These are phyloP conservation scores for Cladobotryum mycophilum DNA, from an alignment of 2,329 filamentous ascomycete genomes.

Conservation along the genomic window DNA sequence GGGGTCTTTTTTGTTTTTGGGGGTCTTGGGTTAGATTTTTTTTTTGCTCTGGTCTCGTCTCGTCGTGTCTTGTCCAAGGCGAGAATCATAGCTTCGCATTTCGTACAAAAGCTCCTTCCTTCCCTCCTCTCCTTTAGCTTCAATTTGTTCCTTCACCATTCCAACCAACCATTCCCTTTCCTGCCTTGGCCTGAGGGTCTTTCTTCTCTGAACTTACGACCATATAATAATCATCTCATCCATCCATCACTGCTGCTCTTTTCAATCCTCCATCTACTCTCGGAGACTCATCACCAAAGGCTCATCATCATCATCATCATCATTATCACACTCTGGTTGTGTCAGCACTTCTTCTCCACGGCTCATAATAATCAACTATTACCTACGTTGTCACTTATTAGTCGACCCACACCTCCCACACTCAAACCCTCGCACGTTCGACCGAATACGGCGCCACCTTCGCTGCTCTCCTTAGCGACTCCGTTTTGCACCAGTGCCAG, in stretches of 20 bases:
- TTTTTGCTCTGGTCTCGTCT: neutral
- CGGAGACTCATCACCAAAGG: neutral
- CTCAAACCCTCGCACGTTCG: constrained; percentile 7
- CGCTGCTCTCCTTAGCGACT: constrained; percentile 11
- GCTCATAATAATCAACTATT: neutral
- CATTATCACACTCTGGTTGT: neutral
- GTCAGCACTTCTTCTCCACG: neutral
- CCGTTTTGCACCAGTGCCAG: constrained; percentile 15
- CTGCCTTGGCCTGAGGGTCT: neutral
- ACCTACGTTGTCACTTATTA: neutral
- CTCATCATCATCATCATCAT: neutral
- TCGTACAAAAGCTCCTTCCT: constrained; percentile 21
- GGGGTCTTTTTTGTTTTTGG: neutral
- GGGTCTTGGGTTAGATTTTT: neutral
- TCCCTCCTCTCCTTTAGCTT: constrained; percentile 15
- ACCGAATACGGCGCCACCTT: constrained; percentile 14
- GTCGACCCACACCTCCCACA: neutral
- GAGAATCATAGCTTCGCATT: constrained; percentile 3
- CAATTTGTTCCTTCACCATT: constrained; percentile 10
- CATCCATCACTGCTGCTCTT: neutral
- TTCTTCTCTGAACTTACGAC: constrained; percentile 1
- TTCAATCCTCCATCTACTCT: neutral
- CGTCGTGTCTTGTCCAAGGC: neutral
- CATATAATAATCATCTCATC: constrained; percentile 4
- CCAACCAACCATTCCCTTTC: neutral